Evolutionary conservation across 73 alveolate genomes (phyloP), one percentile per base, ranked within the genome.

Genomic region (Blepharisma japonicum): DNA sequence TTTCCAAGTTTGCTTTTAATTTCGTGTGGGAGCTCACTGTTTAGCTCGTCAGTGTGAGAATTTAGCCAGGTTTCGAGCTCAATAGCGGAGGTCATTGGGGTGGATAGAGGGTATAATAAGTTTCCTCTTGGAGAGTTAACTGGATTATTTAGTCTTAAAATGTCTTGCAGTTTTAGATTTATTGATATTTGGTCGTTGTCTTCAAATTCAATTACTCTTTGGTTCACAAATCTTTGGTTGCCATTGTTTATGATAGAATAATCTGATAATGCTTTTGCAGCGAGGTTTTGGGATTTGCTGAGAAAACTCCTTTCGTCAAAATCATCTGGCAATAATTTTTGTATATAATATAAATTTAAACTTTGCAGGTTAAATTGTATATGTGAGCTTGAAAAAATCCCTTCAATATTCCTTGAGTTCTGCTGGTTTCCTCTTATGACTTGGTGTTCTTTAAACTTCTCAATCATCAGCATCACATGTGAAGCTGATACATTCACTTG

Each of bases 61-160:
- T 79, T 83, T 42, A 83, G 78, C 94, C 94, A 87, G 55, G 55
- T 87, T 48, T 77, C 79, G 82, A 87, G 50, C 71, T 87, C 94
- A 78, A 83, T 53, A 50, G 86, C 79, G 71, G 70, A 20, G 42
- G 80, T 79, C 53, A 87, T 85, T 6, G 90, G 88, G 21, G 89
- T 77, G 23, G 47, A 61, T 14, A 39, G 48, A 25, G 74, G 74
- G 23, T 14, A 61, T 20, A 39, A 14, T 61, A 14, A 14, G 14
- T 0, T 1, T 20, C 47, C 14, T 8, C 23, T 14, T 8, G 74
- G 74, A 5, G 49, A 18, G 74, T 61, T 61, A 1, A 14, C 11
- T n/a, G 23, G 18, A 2, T 14, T 14, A 3, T n/a, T 14, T 61
- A 39, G 74, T 4, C 14, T 14, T 25, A 14, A 14, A 14, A 61